Conservation (phyloP, 805 yeast genomes). For the Yamadazyma nakazawae region DNA sequence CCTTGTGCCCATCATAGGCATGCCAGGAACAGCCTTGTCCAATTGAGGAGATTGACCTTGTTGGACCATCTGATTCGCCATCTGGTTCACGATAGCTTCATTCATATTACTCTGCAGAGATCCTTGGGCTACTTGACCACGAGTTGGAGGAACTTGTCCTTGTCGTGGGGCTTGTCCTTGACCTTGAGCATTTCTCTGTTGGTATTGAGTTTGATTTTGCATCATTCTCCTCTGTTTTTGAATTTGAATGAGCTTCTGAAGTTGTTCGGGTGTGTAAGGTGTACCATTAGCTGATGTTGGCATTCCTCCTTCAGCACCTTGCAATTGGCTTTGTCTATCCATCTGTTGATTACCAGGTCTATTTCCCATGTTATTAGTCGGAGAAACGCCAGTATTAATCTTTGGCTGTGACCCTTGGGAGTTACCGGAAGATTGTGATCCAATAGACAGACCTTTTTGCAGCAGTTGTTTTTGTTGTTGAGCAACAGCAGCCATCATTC, state of each 20-base stretch:
- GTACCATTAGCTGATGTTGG: constrained; percentile 54
- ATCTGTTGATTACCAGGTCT: neutral
- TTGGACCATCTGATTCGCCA: constrained; percentile 3
- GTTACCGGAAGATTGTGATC: neutral
- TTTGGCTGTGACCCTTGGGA: constrained; percentile 4
- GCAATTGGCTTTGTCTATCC: constrained; percentile 4
- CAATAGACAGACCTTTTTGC: constrained; percentile 1
- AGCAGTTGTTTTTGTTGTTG: constrained; percentile 28
- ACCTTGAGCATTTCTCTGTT: constrained; percentile 10
- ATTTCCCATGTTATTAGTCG: constrained; percentile 5
- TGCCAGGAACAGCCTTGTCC: constrained; percentile 1
- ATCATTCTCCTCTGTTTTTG: constrained; percentile 49
- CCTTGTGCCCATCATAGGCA: constrained; percentile 16
- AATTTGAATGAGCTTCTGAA: constrained; percentile 53
- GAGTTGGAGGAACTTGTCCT: neutral
- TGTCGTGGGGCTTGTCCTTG: neutral
- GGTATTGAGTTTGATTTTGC: constrained; percentile 40
- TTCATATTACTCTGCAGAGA: neutral
- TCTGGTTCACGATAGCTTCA: constrained; percentile 1
- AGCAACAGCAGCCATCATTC: constrained; percentile 43
- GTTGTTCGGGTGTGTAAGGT: constrained; percentile 58
- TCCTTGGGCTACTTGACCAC: neutral
- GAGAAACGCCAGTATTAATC: constrained; percentile 4
- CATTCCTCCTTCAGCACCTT: constrained; percentile 14
- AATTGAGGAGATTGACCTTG: constrained; percentile 1